Conservation (phyloP, 805 yeast genomes). For the Saccharomycopsis sp. region DNA sequence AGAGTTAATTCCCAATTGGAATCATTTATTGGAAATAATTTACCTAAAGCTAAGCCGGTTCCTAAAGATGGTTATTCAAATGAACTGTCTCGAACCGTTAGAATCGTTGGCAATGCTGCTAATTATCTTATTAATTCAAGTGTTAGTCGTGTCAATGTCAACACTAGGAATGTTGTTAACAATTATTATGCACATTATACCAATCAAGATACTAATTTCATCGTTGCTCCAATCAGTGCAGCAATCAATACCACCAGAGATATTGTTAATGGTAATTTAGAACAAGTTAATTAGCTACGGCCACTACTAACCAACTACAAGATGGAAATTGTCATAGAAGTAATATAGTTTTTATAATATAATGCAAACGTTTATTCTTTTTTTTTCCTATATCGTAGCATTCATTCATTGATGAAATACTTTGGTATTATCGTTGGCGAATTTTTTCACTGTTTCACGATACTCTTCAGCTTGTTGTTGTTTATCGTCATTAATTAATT, state of each 20-base stretch:
- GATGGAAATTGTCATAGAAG: too few species aligned
- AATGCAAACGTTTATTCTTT: too few species aligned
- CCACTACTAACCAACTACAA: too few species aligned
- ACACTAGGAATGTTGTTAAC: background rate
- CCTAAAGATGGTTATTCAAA: slow-evolving; percentile 41
- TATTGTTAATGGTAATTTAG: too few species aligned
- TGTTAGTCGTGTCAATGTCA: background rate
- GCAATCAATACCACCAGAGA: slow-evolving; percentile 3
- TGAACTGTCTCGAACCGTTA: slow-evolving; percentile 48
- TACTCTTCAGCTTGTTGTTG: slow-evolving; percentile 28
- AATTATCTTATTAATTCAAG: background rate
- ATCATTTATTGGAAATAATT: slow-evolving; percentile 34
- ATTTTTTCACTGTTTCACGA: slow-evolving; percentile 15
- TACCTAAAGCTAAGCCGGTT: slow-evolving; percentile 41
- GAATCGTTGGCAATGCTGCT: slow-evolving; percentile 5
- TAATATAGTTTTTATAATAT: too few species aligned
- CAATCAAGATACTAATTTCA: background rate
- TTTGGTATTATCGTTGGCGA: too few species aligned
- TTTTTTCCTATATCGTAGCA: too few species aligned
- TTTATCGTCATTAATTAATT: slow-evolving; percentile 34
- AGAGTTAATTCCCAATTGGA: slow-evolving; percentile 56
- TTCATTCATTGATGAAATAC: too few species aligned
- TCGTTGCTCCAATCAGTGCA: slow-evolving; percentile 9
- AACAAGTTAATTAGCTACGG: too few species aligned
- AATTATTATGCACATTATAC: slow-evolving; percentile 1